Evolutionary conservation across 83 land plant genomes (phyloP).

Genomic region (Picea abies): DNA sequence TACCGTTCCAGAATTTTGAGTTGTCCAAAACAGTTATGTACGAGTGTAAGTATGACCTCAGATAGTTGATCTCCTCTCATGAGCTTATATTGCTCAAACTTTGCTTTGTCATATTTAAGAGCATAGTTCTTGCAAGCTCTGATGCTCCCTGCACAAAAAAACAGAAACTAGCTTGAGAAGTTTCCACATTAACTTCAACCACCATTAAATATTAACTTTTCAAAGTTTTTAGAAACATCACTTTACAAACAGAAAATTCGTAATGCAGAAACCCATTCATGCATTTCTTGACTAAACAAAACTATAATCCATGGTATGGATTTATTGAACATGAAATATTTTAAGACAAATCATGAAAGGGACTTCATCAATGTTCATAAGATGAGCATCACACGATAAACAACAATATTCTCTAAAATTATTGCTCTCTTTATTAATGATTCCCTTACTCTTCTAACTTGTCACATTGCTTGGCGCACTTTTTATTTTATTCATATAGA

Average conservation of each 20-base stretch:
- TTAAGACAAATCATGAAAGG: too few relatives aligned
- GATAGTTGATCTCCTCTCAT: slow-evolving; percentile 26
- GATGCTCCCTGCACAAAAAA: slow-evolving; percentile 37
- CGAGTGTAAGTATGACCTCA: slow-evolving; percentile 13
- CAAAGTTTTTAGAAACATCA: neutral
- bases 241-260: neutral
- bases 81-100: slow-evolving; percentile 62
- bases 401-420: too few relatives aligned
- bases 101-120: slow-evolving; percentile 59
- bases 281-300: neutral
- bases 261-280: neutral
- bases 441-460: too few relatives aligned
- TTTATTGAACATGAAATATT: too few relatives aligned
- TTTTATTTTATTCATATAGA: too few relatives aligned
- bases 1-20: slow-evolving; percentile 39
- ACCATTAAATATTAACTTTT: neutral
- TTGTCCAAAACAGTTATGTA: slow-evolving; percentile 47
- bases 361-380: too few relatives aligned
- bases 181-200: neutral
- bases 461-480: too few relatives aligned
- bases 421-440: too few relatives aligned
- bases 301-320: neutral
- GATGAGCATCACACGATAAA: too few relatives aligned
- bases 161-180: neutral
- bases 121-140: slow-evolving; percentile 55